Percentiles rank a stretch among this genome's conserved stretches.
These are phyloP conservation scores for Thalassiosira profunda DNA, from an alignment of 108 stramenopile species.

Conservation along the genomic window DNA sequence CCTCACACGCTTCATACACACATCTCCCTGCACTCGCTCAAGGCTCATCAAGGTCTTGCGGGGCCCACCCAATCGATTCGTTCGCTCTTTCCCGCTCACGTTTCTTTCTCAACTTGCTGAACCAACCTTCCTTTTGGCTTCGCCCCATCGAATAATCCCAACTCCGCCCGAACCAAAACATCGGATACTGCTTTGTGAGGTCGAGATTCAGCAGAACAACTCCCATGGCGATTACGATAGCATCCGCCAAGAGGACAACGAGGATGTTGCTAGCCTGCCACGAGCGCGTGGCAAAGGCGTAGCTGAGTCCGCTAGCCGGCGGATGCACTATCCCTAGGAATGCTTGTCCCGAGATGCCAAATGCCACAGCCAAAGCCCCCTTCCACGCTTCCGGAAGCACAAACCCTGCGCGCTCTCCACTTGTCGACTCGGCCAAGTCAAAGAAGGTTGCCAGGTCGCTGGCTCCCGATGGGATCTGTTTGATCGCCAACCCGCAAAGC, in stretches of 20 bases:
- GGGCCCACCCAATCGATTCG: too few species aligned
- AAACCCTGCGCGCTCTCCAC: not conserved
- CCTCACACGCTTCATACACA: not conserved
- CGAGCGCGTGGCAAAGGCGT: not conserved
- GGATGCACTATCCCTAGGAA: conserved; percentile 27
- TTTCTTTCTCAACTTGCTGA: not conserved
- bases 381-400: conserved; percentile 12
- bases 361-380: conserved; percentile 4
- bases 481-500: conserved; percentile 13
- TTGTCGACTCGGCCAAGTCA: not conserved
- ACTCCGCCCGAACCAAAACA: conserved; percentile 15
- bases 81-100: not conserved
- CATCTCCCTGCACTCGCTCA: too few species aligned
- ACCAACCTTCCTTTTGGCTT: not conserved
- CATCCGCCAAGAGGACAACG: conserved; percentile 1
- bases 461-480: conserved; percentile 2
- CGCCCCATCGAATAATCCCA: conserved; percentile 3
- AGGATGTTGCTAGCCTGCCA: not conserved
- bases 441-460: not conserved
- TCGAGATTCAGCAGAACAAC: conserved; percentile 3
- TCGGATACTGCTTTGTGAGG: conserved; percentile 8
- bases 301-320: conserved; percentile 8
- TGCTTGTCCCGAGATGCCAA: conserved; percentile 8
- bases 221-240: not conserved
- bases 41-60: not conserved